Evolutionary conservation across 2,329 filamentous ascomycete genomes (phyloP), one percentile per base, ranked within the genome.

Genomic region (Ascochyta viciae-villosae): DNA sequence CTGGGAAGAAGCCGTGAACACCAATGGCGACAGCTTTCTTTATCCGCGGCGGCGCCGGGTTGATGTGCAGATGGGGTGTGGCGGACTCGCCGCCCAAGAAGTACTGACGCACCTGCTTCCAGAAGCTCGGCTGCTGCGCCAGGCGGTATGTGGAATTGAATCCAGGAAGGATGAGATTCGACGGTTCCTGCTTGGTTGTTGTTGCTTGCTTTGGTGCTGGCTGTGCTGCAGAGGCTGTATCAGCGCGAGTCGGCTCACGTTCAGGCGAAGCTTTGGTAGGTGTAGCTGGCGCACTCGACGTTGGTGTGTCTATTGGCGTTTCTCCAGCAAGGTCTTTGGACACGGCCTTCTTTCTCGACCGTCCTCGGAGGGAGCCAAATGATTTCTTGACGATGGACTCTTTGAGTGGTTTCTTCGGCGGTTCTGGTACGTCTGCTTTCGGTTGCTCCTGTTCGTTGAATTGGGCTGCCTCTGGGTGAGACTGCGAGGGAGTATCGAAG

Each of bases 1-100:
- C 92, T 1, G 95, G 95, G 63, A 98, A 97, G 57, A 96, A 89
- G 0, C 95, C 95, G 74, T 99, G 95, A 1, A 99, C 87, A 35
- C 95, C 95, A 63, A 99, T 96, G 1, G 93, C 92, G 5, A 99
- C 83, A 12, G 95, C 95, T 63, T 89, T 95, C 69, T 87, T 91
- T 42, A 98, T 87, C 62, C 85, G 89, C 1, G 87, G 89, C 0
- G 86, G 82, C 7, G 90, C 85, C 40, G 87, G 87, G 6, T 86
- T 78, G 29, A 91, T 83, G 63, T 87, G 89, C 5, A 97, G 86
- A 72, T 97, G 82, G 3, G 85, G 81, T 7, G 82, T 74, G 45
- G 87, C 83, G 80, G 27, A 83, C 79, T 50, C 90, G 70, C 73
- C 80, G 59, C 66, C 82, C 67, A 67, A 62, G 64, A 75, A 70